phyloP scores from a whole-genome alignment of 2,329 filamentous ascomycete species.

The Nemania sp. region DNA sequence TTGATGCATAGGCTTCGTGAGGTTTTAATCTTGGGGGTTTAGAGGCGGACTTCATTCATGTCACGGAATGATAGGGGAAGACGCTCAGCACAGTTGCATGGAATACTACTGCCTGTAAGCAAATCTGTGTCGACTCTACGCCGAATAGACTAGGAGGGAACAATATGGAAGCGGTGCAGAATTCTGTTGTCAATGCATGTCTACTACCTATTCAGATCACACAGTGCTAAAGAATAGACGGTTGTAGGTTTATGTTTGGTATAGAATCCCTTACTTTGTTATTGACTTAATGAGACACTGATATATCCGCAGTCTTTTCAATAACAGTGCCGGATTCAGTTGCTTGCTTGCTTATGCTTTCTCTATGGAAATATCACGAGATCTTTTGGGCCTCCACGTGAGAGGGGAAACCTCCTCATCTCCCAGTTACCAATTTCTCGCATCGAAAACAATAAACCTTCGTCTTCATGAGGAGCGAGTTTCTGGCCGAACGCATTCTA shows the following conservation, averaged over 20 bases:
- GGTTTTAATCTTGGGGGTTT: too few species aligned
- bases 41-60: too few species aligned
- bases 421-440: not conserved
- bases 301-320: not conserved
- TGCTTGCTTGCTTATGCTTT: slow-evolving; percentile 6
- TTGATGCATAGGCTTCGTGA: too few species aligned
- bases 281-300: not conserved
- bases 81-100: too few species aligned
- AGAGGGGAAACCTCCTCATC: not conserved
- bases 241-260: too few species aligned
- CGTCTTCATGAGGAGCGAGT: too few species aligned
- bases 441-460: not conserved
- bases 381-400: slow-evolving; percentile 1
- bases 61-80: too few species aligned
- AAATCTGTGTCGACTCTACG: too few species aligned
- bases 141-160: too few species aligned
- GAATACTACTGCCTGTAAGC: too few species aligned
- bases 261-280: not conserved
- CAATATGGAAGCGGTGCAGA: slow-evolving; percentile 25
- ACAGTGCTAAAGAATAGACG: too few species aligned
- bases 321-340: not conserved
- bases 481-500: not conserved
- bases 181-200: slow-evolving; percentile 21
- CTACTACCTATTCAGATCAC: slow-evolving; percentile 1
- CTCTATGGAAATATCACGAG: slow-evolving; percentile 5